Conservation (phyloP, 192 early-diverging fungal genomes). For the Kappamyces sp. region DNA sequence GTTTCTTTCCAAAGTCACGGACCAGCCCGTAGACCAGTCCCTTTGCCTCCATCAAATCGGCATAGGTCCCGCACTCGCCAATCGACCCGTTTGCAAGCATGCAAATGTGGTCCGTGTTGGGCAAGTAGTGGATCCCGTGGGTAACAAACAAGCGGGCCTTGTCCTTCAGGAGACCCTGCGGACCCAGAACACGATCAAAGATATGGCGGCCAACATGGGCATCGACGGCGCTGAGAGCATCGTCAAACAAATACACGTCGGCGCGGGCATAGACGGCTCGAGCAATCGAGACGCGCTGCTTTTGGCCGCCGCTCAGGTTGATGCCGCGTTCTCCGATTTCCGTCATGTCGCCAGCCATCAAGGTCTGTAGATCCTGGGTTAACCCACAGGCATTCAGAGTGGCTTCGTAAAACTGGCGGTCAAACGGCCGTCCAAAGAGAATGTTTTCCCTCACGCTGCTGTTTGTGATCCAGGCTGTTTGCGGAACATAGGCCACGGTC, state of each 20-base stretch:
- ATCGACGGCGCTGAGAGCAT: constrained; percentile 55
- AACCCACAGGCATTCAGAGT: constrained; percentile 82
- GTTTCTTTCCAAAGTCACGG: constrained; percentile 62
- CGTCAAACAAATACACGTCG: constrained; percentile 76
- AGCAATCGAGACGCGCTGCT: constrained; percentile 50
- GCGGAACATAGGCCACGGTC: constrained; percentile 66
- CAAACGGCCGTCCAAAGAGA: constrained; percentile 74
- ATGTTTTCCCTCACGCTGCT: constrained; percentile 91
- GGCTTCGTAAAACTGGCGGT: constrained; percentile 69
- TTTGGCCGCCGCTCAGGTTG: constrained; percentile 47
- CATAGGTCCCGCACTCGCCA: constrained; percentile 60
- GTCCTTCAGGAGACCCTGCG: constrained; percentile 70
- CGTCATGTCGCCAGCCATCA: constrained; percentile 81
- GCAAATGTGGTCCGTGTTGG: constrained; percentile 58
- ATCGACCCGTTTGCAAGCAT: constrained; percentile 70
- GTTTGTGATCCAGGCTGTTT: constrained; percentile 94
- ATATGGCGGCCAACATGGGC: constrained; percentile 73
- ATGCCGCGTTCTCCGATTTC: constrained; percentile 70
- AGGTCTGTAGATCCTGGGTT: constrained; percentile 75
- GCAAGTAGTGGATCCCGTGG: constrained; percentile 65
- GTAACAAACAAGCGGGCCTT: constrained; percentile 73
- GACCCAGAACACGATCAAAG: constrained; percentile 84
- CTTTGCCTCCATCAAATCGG: constrained; percentile 57
- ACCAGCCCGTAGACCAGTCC: constrained; percentile 63
- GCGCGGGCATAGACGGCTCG: constrained; percentile 84